A percentile compares a stretch with the other conserved stretches of the same genome.
Evolutionary conservation across 1,284 basidiomycete genomes (phyloP).

Genomic region (Inonotus obliquus): DNA sequence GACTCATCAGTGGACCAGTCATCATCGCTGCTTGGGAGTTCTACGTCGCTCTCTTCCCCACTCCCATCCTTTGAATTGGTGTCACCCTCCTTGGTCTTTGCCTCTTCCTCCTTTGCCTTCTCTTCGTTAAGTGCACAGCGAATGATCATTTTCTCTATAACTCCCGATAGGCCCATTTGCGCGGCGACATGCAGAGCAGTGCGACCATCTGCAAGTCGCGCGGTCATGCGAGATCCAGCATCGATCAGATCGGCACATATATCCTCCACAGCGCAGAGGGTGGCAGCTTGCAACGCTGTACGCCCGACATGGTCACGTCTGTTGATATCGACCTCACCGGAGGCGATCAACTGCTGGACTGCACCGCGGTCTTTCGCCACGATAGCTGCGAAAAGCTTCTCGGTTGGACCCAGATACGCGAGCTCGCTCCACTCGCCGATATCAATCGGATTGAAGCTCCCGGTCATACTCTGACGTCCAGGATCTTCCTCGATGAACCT

Average conservation of each 20-base stretch:
- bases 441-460: constrained; percentile 61
- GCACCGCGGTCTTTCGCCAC: constrained; percentile 35
- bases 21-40: constrained; percentile 30
- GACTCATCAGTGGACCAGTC: constrained; percentile 29
- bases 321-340: constrained; percentile 37
- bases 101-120: constrained; percentile 29
- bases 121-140: constrained; percentile 37
- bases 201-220: constrained; percentile 50
- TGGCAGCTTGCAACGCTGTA: constrained; percentile 49
- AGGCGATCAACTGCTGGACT: constrained; percentile 35
- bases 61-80: constrained; percentile 23
- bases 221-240: constrained; percentile 48
- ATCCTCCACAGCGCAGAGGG: constrained; percentile 39
- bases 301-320: constrained; percentile 56
- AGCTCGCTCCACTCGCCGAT: constrained; percentile 60
- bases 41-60: constrained; percentile 20
- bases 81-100: constrained; percentile 22
- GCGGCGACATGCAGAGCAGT: constrained; percentile 52
- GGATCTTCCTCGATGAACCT: constrained; percentile 57
- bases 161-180: constrained; percentile 36
- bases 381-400: constrained; percentile 52
- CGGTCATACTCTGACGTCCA: constrained; percentile 54
- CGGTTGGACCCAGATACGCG: constrained; percentile 48
- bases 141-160: constrained; percentile 47
- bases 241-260: constrained; percentile 48